Evolutionary conservation across 2,329 filamentous ascomycete genomes (phyloP).

Genomic region (Colletotrichum echinochloae): DNA sequence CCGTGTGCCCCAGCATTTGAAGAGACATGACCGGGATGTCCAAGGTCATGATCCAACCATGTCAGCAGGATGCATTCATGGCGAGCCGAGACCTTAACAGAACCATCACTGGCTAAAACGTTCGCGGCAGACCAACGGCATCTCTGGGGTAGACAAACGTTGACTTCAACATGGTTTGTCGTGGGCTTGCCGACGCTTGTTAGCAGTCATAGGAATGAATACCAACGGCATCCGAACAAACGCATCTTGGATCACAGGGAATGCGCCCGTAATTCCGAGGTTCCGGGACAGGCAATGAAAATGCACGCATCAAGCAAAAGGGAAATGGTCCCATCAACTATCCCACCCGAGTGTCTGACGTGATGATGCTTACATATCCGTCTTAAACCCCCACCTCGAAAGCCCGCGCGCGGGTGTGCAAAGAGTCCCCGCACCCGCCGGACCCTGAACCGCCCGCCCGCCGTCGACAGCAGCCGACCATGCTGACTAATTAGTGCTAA

Average conservation of each 20-base stretch:
- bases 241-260: neutral
- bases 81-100: neutral
- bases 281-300: neutral
- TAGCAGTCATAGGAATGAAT: neutral
- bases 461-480: neutral
- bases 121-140: neutral
- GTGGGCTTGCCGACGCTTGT: slow-evolving; percentile 21
- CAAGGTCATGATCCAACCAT: neutral
- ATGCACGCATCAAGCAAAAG: neutral
- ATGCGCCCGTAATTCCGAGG: neutral
- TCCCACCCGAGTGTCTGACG: neutral
- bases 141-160: neutral
- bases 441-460: neutral
- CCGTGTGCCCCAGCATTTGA: neutral
- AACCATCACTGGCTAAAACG: neutral
- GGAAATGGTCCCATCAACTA: neutral
- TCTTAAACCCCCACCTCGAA: neutral
- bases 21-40: neutral
- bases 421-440: neutral
- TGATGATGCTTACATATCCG: slow-evolving; percentile 16
- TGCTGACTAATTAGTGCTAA: neutral
- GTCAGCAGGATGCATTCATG: neutral
- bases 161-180: neutral
- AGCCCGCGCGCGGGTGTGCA: slow-evolving; percentile 1
- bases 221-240: neutral